Percentiles rank a stretch among this genome's conserved stretches.
These are phyloP conservation scores for Monosporascus sp. DNA, from an alignment of 2,329 filamentous ascomycete species.

Conservation along the genomic window DNA sequence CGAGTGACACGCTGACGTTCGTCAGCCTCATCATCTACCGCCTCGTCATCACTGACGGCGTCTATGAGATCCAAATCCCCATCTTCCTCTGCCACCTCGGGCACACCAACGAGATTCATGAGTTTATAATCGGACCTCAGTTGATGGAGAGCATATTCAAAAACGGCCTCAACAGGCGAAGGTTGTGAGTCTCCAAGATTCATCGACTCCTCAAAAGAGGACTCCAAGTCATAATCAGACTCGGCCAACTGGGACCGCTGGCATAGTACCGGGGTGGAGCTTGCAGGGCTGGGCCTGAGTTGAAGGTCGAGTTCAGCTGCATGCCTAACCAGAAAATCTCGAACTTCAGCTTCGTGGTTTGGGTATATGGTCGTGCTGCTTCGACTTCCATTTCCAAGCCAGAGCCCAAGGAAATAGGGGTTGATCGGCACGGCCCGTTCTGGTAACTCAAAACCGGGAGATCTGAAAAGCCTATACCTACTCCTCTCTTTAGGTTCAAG, in stretches of 20 bases:
- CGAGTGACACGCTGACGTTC: conserved; percentile 1
- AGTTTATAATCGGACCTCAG: not conserved
- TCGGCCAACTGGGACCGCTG: too few species aligned
- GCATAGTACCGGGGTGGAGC: too few species aligned
- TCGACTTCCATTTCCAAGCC: conserved; percentile 13
- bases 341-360: conserved; percentile 1
- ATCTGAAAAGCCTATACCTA: conserved; percentile 31
- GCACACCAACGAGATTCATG: not conserved
- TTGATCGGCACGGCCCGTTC: conserved; percentile 16
- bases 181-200: too few species aligned
- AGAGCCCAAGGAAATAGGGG: conserved; percentile 16
- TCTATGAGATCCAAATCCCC: not conserved
- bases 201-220: too few species aligned
- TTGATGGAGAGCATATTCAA: not conserved
- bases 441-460: conserved; percentile 24
- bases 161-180: not conserved
- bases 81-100: conserved; percentile 1
- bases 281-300: not conserved
- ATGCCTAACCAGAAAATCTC: conserved; percentile 2
- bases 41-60: not conserved
- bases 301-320: conserved; percentile 6
- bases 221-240: too few species aligned
- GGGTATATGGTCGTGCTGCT: not conserved
- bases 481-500: conserved; percentile 31
- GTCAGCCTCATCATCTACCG: not conserved